Evolutionary conservation across 495 filamentous ascomycete species (phyloP).

Genomic region (Xylona heveae): DNA sequence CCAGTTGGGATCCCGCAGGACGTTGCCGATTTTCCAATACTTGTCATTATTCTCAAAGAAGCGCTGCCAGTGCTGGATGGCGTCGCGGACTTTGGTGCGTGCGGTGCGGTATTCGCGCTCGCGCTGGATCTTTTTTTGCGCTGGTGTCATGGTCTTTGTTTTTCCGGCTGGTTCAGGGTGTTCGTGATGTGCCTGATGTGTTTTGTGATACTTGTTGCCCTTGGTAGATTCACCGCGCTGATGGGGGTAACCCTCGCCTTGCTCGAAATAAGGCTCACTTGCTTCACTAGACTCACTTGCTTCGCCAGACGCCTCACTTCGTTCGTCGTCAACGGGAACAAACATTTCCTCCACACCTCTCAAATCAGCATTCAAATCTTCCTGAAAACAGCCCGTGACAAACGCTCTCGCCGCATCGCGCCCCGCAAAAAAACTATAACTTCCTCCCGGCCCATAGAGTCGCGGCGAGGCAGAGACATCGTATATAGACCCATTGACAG

Average conservation of each 20-base stretch:
- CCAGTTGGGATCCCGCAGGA: conserved; percentile 19
- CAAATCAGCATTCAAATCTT: conserved; percentile 64
- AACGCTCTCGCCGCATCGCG: conserved; percentile 74
- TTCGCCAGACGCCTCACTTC: conserved; percentile 20
- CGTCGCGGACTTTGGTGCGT: conserved; percentile 28
- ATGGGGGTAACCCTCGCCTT: conserved; percentile 2
- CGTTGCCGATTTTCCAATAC: conserved; percentile 52
- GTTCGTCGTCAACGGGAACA: conserved; percentile 48
- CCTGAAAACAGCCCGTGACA: conserved; percentile 89
- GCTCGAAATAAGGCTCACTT: conserved; percentile 28
- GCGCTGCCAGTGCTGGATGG: conserved; percentile 40
- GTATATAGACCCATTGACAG: conserved; percentile 85
- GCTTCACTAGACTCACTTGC: conserved; percentile 29
- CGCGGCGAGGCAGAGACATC: conserved; percentile 58
- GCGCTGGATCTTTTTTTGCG: conserved; percentile 12
- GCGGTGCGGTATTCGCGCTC: conserved; percentile 14
- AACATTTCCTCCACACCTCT: conserved; percentile 79
- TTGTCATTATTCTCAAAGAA: conserved; percentile 43
- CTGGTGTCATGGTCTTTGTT: conserved; percentile 9
- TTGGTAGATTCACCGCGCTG: not conserved
- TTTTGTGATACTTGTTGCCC: not conserved
- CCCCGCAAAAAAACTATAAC: conserved; percentile 75
- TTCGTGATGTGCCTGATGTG: too few relatives aligned
- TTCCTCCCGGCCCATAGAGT: conserved; percentile 77
- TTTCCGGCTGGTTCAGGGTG: too few relatives aligned